These are phyloP conservation scores for Capsicum chinense DNA, from an alignment of 257 asterid genomes.

Conservation along the genomic window DNA sequence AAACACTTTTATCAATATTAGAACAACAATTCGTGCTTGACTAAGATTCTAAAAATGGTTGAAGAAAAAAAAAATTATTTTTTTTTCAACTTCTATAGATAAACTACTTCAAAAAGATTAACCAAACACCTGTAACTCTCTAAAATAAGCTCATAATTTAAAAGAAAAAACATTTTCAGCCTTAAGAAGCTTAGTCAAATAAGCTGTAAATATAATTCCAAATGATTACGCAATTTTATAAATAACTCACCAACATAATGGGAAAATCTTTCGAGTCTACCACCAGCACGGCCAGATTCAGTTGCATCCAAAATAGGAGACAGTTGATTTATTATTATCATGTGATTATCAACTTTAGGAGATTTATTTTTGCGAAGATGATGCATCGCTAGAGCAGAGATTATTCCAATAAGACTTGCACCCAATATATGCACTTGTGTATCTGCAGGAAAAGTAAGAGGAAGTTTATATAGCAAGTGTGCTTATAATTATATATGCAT, in stretches of 20 bases:
- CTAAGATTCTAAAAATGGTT: too few relatives aligned
- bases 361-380: constrained; percentile 42
- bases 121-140: too few relatives aligned
- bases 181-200: too few relatives aligned
- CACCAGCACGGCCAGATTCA: constrained; percentile 56
- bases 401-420: constrained; percentile 51
- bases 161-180: too few relatives aligned
- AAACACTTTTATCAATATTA: background rate
- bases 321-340: constrained; percentile 33
- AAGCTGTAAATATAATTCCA: too few relatives aligned
- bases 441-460: background rate
- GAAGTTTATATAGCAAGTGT: background rate
- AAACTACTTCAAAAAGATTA: too few relatives aligned
- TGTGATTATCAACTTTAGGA: constrained; percentile 31
- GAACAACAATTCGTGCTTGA: background rate
- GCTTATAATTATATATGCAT: background rate
- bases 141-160: too few relatives aligned
- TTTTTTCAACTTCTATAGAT: too few relatives aligned
- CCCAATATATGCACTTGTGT: constrained; percentile 41
- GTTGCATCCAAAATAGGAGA: constrained; percentile 62
- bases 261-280: constrained; percentile 67
- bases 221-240: too few relatives aligned
- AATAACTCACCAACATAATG: constrained; percentile 66
- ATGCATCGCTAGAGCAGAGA: constrained; percentile 59
- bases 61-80: too few relatives aligned